Evolutionary conservation across 257 asterid genomes (phyloP).

Genomic region (Solanum sejunctum): DNA sequence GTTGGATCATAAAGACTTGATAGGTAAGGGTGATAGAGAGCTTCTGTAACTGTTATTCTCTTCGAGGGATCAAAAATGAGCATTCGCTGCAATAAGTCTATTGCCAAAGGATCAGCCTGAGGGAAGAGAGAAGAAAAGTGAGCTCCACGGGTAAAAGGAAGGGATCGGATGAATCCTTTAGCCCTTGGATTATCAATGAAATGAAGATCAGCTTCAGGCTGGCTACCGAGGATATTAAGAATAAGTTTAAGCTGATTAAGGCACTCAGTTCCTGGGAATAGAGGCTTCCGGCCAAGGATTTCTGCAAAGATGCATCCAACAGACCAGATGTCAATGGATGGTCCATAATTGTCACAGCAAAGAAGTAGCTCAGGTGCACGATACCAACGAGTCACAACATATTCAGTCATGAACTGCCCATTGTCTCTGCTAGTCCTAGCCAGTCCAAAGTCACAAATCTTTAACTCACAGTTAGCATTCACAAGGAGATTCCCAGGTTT

Average conservation of each 20-base stretch:
- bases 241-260: constrained; percentile 35
- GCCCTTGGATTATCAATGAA: constrained; percentile 34
- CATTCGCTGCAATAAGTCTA: constrained; percentile 26
- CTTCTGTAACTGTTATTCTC: constrained; percentile 29
- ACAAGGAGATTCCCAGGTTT: constrained; percentile 38
- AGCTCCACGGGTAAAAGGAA: constrained; percentile 22
- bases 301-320: constrained; percentile 41
- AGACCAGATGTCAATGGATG: constrained; percentile 36
- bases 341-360: constrained; percentile 27
- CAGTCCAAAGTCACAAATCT: constrained; percentile 38
- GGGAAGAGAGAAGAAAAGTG: constrained; percentile 29
- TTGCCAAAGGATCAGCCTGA: constrained; percentile 29
- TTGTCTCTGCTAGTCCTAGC: constrained; percentile 34
- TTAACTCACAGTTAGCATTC: constrained; percentile 29
- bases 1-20: constrained; percentile 26
- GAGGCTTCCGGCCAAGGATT: constrained; percentile 31
- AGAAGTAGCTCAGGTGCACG: constrained; percentile 38
- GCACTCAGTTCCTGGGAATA: constrained; percentile 36
- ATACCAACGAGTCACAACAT: constrained; percentile 39
- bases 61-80: constrained; percentile 27
- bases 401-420: constrained; percentile 41
- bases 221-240: constrained; percentile 23
- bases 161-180: constrained; percentile 18
- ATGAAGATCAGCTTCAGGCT: constrained; percentile 19
- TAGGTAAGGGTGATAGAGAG: constrained; percentile 29